Evolutionary conservation across 2,329 filamentous ascomycete genomes (phyloP).

Genomic region (Diaporthe vexans): DNA sequence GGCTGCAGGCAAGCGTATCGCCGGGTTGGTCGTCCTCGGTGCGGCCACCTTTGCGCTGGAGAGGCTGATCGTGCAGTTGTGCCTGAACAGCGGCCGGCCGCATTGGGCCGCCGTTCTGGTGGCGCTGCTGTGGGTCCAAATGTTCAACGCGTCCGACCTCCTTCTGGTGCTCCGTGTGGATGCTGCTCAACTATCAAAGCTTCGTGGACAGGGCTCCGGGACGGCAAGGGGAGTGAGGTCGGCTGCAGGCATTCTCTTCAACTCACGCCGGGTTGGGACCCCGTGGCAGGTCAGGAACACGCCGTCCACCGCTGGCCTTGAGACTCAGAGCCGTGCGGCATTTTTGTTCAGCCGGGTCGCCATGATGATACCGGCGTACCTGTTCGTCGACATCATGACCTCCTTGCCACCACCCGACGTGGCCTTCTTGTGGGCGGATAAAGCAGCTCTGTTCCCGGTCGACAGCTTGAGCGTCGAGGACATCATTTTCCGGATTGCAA

Average conservation of each 20-base stretch:
- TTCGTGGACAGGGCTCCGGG: not conserved
- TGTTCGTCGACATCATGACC: not conserved
- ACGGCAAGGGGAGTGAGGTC: not conserved
- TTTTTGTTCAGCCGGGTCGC: not conserved
- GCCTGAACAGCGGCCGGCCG: not conserved
- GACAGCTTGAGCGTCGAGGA: not conserved
- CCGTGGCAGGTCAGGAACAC: not conserved
- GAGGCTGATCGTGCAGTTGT: not conserved
- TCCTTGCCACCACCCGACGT: not conserved
- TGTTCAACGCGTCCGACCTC: not conserved
- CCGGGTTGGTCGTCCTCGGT: not conserved
- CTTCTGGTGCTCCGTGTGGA: not conserved
- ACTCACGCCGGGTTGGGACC: slow-evolving; percentile 2
- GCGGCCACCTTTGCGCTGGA: not conserved
- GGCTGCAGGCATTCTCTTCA: not conserved
- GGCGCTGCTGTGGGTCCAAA: not conserved
- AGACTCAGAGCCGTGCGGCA: not conserved
- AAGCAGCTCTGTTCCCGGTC: not conserved
- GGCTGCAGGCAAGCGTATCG: not conserved
- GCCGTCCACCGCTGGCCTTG: not conserved
- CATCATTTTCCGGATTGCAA: not conserved
- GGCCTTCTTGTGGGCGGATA: not conserved
- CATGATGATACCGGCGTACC: not conserved
- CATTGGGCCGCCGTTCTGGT: not conserved
- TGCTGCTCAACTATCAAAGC: not conserved